Evolutionary conservation across 2,329 filamentous ascomycete genomes (phyloP).

Genomic region (Corinectria fuckeliana): DNA sequence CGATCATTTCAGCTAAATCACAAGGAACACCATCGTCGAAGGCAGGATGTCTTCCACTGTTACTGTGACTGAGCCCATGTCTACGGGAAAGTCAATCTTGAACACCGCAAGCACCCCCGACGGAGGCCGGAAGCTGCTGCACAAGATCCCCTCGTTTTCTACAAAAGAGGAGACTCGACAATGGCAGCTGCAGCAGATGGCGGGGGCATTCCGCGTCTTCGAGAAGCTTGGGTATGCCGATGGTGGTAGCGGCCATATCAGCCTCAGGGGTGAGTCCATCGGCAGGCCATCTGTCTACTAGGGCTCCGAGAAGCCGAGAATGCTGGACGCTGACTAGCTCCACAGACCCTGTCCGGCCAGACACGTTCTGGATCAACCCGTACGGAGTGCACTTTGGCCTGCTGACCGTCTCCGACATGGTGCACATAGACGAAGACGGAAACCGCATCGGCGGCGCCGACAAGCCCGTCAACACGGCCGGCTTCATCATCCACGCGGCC

Average conservation of each 20-base stretch:
- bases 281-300: not conserved
- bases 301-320: not conserved
- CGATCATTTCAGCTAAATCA: not conserved
- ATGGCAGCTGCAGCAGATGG: slow-evolving; percentile 50
- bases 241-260: slow-evolving; percentile 55
- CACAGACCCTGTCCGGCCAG: slow-evolving; percentile 41
- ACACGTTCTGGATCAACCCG: slow-evolving; percentile 59
- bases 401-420: slow-evolving; percentile 70
- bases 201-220: slow-evolving; percentile 55
- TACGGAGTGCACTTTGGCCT: slow-evolving; percentile 69
- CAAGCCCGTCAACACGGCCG: slow-evolving; percentile 68
- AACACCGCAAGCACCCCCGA: slow-evolving; percentile 19
- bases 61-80: not conserved
- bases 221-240: slow-evolving; percentile 53
- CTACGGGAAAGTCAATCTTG: slow-evolving; percentile 11
- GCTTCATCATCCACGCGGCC: slow-evolving; percentile 72
- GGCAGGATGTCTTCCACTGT: slow-evolving; percentile 24
- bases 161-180: slow-evolving; percentile 32
- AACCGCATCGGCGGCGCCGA: slow-evolving; percentile 66
- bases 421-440: slow-evolving; percentile 66
- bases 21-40: not conserved
- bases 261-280: slow-evolving; percentile 38
- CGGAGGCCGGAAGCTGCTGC: slow-evolving; percentile 25
- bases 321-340: slow-evolving; percentile 29
- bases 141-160: slow-evolving; percentile 28